Conservation (phyloP, 176 grass and related monocot species). For the Avena sativa region DNA sequence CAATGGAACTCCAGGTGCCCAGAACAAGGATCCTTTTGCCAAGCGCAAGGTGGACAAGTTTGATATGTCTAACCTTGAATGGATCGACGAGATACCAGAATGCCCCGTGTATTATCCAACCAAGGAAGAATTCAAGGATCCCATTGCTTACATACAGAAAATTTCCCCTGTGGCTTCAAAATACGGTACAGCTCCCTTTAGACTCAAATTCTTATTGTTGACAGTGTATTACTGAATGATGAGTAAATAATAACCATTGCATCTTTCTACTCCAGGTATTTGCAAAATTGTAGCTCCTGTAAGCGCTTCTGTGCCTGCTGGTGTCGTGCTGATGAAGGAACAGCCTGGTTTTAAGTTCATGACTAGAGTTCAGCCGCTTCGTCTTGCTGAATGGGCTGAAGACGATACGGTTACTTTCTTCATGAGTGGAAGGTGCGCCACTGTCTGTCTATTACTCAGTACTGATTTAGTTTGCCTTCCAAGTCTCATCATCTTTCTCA, state of each 20-base stretch:
- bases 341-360: conserved; percentile 91
- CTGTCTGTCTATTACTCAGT: conserved; percentile 23
- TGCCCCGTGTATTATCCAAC: conserved; percentile 88
- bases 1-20: conserved; percentile 23
- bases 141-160: conserved; percentile 82
- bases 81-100: conserved; percentile 84
- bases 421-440: conserved; percentile 90
- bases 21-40: conserved; percentile 63
- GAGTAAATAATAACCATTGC: background rate
- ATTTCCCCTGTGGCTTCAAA: conserved; percentile 76
- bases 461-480: conserved; percentile 5
- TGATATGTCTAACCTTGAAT: conserved; percentile 79
- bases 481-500: conserved; percentile 17
- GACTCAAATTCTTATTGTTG: background rate
- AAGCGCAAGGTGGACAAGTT: conserved; percentile 83
- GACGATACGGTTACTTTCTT: conserved; percentile 91
- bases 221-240: background rate
- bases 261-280: conserved; percentile 62
- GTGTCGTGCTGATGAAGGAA: conserved; percentile 84
- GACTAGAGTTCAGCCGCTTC: conserved; percentile 92
- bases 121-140: conserved; percentile 85
- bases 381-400: conserved; percentile 84
- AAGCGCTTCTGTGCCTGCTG: conserved; percentile 83
- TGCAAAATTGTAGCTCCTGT: conserved; percentile 94
- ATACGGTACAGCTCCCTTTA: conserved; percentile 57